Base-by-base conservation (phyloP, 2,329 filamentous ascomycete species). In the Xylaria sp. region DNA sequence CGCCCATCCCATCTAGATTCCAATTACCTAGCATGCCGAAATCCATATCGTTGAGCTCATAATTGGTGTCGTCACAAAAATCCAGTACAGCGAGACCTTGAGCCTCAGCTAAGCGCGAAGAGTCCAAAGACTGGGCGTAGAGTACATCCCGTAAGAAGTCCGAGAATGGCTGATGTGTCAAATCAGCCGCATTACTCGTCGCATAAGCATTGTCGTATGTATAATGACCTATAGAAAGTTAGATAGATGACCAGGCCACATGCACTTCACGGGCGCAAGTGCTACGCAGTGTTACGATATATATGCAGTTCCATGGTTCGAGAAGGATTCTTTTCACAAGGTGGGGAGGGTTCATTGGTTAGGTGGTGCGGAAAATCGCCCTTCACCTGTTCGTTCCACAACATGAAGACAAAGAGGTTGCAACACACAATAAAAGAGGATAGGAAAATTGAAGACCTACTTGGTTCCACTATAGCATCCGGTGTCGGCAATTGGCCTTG, bases 1-100 rank as follows among this genome's bases (percentile, higher is more conserved):
- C 78, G n/a, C 72, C 65, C 56, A 78, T 68, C 12, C 79, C 78
- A 37, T 84, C 83, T 12, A 83, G 66, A 69, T 84, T 85, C 82
- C 85, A 87, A 67, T 84, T 78, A 67, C 86, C 83, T 15, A 88
- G 73, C 5, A 87, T 77, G 0, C 83, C 83, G 75, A 87, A 87
- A 72, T 88, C 85, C 37, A 84, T 78, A 18, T 87, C 85, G 12
- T 83, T 86, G 25, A 88, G 79, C 56, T 87, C 85, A 37, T 87
- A 77, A 65, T 82, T 85, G 56, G 77, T 78, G 66, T 87, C 81
- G 62, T 84, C 82, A 69, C 84, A 86, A 70, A 87, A 87, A 71
- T 87, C 82, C 8, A 87, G 76, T 3, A 87, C 81, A 20, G 80
- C 80, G 15, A 84, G 78, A 0, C 81, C 82, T 64, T 84, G 83